A percentile compares a stretch with the other conserved stretches of the same genome.
Evolutionary conservation across 257 asterid genomes (phyloP).

Genomic region (Solanum okadae): DNA sequence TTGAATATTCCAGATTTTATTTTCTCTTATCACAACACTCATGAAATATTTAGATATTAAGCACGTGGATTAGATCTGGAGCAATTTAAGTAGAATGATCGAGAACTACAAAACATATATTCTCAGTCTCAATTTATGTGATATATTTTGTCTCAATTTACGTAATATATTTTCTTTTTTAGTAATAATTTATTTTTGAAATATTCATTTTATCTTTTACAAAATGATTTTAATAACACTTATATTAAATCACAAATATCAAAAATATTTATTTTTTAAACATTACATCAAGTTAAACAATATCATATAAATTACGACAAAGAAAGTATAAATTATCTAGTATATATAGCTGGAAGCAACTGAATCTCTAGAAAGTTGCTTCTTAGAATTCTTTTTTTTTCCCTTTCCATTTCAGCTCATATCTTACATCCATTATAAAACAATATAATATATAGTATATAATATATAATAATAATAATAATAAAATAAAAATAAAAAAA

Average conservation of each 20-base stretch:
- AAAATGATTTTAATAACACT: too few relatives aligned
- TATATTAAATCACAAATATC: too few relatives aligned
- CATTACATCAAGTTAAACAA: accelerated
- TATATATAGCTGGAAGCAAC: neutral
- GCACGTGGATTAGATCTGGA: neutral
- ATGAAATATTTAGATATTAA: neutral
- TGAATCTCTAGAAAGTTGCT: neutral
- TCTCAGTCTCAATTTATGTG: neutral
- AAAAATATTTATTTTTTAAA: too few relatives aligned
- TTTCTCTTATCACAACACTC: neutral
- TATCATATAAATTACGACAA: neutral
- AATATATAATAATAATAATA: neutral
- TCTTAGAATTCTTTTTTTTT: neutral
- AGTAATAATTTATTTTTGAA: too few relatives aligned
- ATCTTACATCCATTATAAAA: neutral
- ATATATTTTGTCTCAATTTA: too few relatives aligned
- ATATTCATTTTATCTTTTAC: too few relatives aligned
- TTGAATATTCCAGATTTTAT: neutral
- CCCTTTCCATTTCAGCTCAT: neutral
- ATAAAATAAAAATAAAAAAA: neutral
- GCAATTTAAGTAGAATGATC: neutral
- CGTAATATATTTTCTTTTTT: too few relatives aligned
- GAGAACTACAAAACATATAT: neutral
- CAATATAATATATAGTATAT: neutral
- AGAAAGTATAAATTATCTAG: neutral